These are phyloP conservation scores for Hymenoscyphus repandus DNA, from an alignment of 2,329 filamentous ascomycete species.

Conservation along the genomic window DNA sequence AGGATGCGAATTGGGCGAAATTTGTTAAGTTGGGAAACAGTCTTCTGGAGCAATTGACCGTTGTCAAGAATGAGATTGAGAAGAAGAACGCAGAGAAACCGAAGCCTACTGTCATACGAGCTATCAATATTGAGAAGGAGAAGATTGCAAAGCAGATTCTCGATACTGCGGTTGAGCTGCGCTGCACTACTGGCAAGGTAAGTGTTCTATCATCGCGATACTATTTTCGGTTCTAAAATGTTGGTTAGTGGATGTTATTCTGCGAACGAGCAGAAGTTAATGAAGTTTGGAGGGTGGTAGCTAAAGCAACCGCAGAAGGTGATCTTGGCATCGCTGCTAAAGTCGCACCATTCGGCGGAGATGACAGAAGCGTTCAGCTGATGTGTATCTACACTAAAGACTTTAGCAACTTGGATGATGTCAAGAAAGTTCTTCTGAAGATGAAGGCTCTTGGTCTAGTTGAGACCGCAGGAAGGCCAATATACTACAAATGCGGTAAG, in stretches of 20 bases:
- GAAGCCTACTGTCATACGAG: conserved; percentile 16
- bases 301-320: conserved; percentile 60
- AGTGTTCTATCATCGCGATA: conserved; percentile 3
- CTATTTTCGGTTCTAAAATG: neutral
- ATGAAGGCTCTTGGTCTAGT: conserved; percentile 60
- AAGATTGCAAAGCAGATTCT: conserved; percentile 51
- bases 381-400: conserved; percentile 77
- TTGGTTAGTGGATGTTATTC: conserved; percentile 70
- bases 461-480: conserved; percentile 39
- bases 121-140: conserved; percentile 32
- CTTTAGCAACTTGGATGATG: conserved; percentile 63
- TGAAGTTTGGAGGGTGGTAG: conserved; percentile 60
- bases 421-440: conserved; percentile 59
- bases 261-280: conserved; percentile 49
- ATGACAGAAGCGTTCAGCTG: conserved; percentile 44
- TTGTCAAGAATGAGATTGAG: conserved; percentile 43
- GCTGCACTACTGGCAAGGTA: conserved; percentile 63
- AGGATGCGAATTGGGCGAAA: conserved; percentile 15
- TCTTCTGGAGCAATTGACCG: conserved; percentile 30
- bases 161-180: conserved; percentile 51
- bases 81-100: conserved; percentile 33
- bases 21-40: conserved; percentile 20
- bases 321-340: conserved; percentile 70
- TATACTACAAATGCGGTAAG: conserved; percentile 69
- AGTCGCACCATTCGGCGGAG: conserved; percentile 52